Evolutionary conservation across 2,329 filamentous ascomycete genomes (phyloP), one percentile per base, ranked within the genome.

Genomic region (Alternaria sp.): DNA sequence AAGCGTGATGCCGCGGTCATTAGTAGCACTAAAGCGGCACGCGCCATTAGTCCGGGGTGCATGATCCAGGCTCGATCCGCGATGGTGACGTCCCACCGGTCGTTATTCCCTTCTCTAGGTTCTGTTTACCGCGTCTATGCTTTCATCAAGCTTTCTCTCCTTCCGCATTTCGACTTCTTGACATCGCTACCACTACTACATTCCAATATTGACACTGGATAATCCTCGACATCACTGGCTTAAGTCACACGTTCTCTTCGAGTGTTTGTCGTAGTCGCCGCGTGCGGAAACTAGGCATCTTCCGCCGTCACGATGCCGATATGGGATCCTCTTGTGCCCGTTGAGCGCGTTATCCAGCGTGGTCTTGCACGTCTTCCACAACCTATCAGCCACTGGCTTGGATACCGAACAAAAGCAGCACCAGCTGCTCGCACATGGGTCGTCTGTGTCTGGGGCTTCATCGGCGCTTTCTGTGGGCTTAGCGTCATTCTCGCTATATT

Each of bases 331-430:
- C 64, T 75, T 14, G 72, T 77, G 14, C 71, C 69, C 21, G 72
- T 61, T 23, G 75, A 78, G 51, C 74, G 71, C 30, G 49, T 63
- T 18, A 73, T 78, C 76, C 75, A 76, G 44, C 65, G 59, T 20
- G 70, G 65, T 18, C 71, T 78, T 49, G 55, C 72, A 11, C 69
- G 83, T 44, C 76, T 96, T 2, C 93, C 93, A 0, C 83, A 82
- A 60, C 86, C 86, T 1, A 73, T 95, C 25, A 87, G 91, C n/a
- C 87, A 88, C 70, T 90, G 92, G 74, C 81, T 96, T 6, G 83
- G 83, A 44, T 79, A 82, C 56, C 76, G 82, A 26, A 68, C 73
- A 15, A 65, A 75, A 33, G 64, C 76, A 10, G 56, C 67, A n/a
- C 59, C 73, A 33, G 68, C 76, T 7, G 73, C 75, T 14, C 71